Percentiles rank a stretch among this genome's conserved stretches.
Evolutionary conservation across 2,329 filamentous ascomycete genomes (phyloP).

Genomic region (Phialocephala subalpina): DNA sequence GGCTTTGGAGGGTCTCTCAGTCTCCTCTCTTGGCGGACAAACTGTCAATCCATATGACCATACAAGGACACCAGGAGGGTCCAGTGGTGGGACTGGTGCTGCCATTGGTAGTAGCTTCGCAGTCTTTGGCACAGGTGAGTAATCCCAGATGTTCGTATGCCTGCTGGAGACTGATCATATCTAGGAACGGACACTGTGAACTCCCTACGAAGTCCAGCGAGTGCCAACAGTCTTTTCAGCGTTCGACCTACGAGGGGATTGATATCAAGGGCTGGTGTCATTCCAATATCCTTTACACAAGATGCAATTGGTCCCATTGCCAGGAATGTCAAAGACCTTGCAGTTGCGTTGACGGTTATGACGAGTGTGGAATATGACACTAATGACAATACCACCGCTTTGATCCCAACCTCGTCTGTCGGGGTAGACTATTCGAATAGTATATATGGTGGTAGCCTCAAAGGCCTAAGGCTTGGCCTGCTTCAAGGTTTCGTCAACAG

Average conservation of each 20-base stretch:
- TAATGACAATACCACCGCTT: conserved; percentile 59
- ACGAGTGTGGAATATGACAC: conserved; percentile 58
- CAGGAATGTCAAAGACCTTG: conserved; percentile 57
- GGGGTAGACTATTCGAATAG: conserved; percentile 56
- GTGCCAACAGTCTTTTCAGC: conserved; percentile 66
- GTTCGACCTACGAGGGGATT: conserved; percentile 63
- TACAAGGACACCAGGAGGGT: conserved; percentile 70
- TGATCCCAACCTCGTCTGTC: conserved; percentile 50
- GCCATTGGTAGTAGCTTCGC: conserved; percentile 64
- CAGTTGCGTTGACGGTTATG: conserved; percentile 60
- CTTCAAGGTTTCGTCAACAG: conserved; percentile 64
- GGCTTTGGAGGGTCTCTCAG: conserved; percentile 69
- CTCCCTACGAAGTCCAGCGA: conserved; percentile 67
- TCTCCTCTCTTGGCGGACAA: conserved; percentile 70
- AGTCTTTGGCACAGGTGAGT: conserved; percentile 60
- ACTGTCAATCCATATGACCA: conserved; percentile 72
- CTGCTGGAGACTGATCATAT: neutral
- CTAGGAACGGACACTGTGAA: conserved; percentile 65
- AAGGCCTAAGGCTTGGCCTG: conserved; percentile 50
- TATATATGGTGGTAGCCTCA: conserved; percentile 42
- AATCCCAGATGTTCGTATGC: neutral
- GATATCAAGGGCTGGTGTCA: conserved; percentile 58
- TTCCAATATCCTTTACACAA: conserved; percentile 65
- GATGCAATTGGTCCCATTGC: conserved; percentile 64
- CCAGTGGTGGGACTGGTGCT: conserved; percentile 68